Evolutionary conservation across 1,284 basidiomycete genomes (phyloP).

Genomic region (Neolentinus lepideus): DNA sequence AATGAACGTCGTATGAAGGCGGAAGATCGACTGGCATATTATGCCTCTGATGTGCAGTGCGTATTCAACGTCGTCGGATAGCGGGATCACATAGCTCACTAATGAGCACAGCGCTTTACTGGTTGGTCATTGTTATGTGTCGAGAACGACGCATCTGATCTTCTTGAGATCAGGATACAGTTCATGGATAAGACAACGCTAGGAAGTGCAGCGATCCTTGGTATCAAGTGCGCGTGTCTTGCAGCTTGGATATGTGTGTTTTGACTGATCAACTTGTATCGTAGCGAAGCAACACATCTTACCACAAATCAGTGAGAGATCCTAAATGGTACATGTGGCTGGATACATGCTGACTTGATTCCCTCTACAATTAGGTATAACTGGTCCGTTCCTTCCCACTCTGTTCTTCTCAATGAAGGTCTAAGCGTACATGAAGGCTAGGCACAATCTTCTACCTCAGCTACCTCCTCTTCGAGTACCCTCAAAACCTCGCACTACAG

Average conservation of each 20-base stretch:
- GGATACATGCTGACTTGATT: too few species aligned
- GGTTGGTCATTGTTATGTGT: too few species aligned
- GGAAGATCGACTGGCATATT: conserved; percentile 18
- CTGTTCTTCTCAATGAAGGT: conserved; percentile 22
- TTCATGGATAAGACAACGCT: conserved; percentile 20
- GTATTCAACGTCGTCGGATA: conserved; percentile 43
- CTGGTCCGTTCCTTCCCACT: conserved; percentile 20
- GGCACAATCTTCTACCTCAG: conserved; percentile 65
- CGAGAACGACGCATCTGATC: too few species aligned
- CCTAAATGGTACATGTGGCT: too few species aligned
- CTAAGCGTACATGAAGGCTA: too few species aligned
- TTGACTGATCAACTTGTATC: too few species aligned
- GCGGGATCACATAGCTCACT: conserved; percentile 66
- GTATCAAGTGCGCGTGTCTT: conserved; percentile 9
- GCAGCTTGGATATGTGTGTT: too few species aligned
- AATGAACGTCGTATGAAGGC: conserved; percentile 6
- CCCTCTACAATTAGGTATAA: too few species aligned
- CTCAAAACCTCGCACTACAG: conserved; percentile 70
- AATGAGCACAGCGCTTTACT: too few species aligned
- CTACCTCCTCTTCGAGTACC: conserved; percentile 61
- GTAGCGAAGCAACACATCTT: conserved; percentile 24
- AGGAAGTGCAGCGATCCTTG: conserved; percentile 15
- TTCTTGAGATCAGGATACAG: too few species aligned
- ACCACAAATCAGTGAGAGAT: conserved; percentile 25
- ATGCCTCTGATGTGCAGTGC: conserved; percentile 21